Evolutionary conservation across 306 rosid species (phyloP).

Genomic region (Hippophae rhamnoides): DNA sequence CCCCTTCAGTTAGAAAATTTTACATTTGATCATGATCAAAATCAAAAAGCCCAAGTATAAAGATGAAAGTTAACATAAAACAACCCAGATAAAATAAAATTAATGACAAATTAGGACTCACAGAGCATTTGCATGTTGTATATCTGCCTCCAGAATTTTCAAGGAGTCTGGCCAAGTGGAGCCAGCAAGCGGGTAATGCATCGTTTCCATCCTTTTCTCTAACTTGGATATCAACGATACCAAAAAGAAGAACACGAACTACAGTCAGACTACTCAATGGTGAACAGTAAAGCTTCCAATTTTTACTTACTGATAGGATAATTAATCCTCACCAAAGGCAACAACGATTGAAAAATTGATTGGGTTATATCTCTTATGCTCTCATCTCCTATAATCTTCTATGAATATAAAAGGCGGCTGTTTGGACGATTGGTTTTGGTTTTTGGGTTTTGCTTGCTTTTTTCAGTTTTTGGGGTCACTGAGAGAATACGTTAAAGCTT

Average conservation of each 20-base stretch:
- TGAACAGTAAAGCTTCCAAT: too few species aligned
- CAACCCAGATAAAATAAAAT: not conserved
- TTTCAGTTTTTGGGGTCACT: too few species aligned
- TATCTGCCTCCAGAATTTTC: slow-evolving; percentile 76
- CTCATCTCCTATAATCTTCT: too few species aligned
- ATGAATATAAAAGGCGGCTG: too few species aligned
- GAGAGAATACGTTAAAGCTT: too few species aligned
- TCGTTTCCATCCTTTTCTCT: slow-evolving; percentile 38
- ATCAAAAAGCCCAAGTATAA: not conserved
- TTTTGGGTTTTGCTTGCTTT: too few species aligned
- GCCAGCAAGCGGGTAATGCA: slow-evolving; percentile 59
- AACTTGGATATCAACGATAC: slow-evolving; percentile 10
- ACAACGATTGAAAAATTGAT: too few species aligned
- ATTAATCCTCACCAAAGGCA: too few species aligned
- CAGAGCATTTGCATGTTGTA: slow-evolving; percentile 89
- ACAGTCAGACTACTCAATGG: too few species aligned
- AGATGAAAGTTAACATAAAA: not conserved
- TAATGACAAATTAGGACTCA: slow-evolving; percentile 25
- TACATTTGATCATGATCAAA: slow-evolving; percentile 2
- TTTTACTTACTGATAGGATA: too few species aligned
- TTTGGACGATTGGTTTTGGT: too few species aligned
- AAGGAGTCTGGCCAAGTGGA: slow-evolving; percentile 68
- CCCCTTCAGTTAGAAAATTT: slow-evolving; percentile 9
- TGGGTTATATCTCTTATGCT: too few species aligned
- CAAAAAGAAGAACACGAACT: not conserved